Conservation (phyloP, 2,329 filamentous ascomycete species). For the Graphilbum ipis-grandicollis region DNA sequence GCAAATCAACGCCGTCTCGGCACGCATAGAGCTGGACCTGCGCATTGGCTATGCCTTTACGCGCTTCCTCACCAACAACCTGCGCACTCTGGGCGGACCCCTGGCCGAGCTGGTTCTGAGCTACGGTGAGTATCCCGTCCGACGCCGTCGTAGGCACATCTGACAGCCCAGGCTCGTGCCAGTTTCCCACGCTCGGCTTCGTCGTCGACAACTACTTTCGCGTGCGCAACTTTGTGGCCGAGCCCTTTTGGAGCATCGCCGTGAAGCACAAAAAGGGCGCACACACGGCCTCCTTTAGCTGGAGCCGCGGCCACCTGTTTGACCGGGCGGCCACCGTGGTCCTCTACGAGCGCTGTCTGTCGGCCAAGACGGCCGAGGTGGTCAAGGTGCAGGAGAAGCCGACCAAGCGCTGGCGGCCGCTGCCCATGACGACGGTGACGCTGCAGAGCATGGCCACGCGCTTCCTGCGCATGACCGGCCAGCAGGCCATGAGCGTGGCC, state of each 20-base stretch:
- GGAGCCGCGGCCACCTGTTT: slow-evolving; percentile 70
- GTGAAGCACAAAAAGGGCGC: slow-evolving; percentile 61
- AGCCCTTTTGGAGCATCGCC: slow-evolving; percentile 85
- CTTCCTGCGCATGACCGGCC: slow-evolving; percentile 78
- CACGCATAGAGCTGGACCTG: slow-evolving; percentile 82
- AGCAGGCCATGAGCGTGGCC: slow-evolving; percentile 75
- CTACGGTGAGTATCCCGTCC: slow-evolving; percentile 45
- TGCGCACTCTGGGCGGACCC: slow-evolving; percentile 54
- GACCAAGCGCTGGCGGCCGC: slow-evolving; percentile 82
- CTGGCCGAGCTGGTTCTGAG: slow-evolving; percentile 53
- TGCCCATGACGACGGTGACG: slow-evolving; percentile 90
- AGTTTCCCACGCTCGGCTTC: slow-evolving; percentile 92
- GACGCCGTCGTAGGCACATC: too few relatives aligned
- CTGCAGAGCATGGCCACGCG: slow-evolving; percentile 88
- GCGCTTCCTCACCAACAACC: slow-evolving; percentile 61
- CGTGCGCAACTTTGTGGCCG: slow-evolving; percentile 84
- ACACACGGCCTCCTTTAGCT: slow-evolving; percentile 68
- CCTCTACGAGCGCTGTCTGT: slow-evolving; percentile 71
- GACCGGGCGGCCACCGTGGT: slow-evolving; percentile 68
- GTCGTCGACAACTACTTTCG: slow-evolving; percentile 92
- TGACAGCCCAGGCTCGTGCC: slow-evolving; percentile 80
- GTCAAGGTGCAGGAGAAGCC: slow-evolving; percentile 78
- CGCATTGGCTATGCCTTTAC: slow-evolving; percentile 89
- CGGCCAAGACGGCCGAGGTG: slow-evolving; percentile 60
- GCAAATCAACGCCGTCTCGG: slow-evolving; percentile 73